Evolutionary conservation across 805 yeast species (phyloP), one percentile per base, ranked within the genome.

Genomic region (Cyberlindnera petersonii): DNA sequence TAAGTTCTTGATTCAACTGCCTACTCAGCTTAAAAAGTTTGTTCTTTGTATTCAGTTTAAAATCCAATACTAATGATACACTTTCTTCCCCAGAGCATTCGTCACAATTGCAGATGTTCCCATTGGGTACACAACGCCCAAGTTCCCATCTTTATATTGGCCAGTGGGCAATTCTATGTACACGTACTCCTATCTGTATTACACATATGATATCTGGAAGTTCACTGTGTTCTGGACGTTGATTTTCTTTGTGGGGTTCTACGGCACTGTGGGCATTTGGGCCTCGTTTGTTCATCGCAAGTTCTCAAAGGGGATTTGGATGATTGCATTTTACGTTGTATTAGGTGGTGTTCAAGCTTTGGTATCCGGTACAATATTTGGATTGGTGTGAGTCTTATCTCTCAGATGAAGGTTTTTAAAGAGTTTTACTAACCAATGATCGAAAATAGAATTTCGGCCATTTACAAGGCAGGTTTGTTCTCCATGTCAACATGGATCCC

Each of bases 401-500:
- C 18, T n/a, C 17, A 9, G 16, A 33, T 20, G 9, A n/a, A 16
- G 6, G 6, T 24, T 16, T 26, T 16, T 14, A 4, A 8, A 5
- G 7, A 6, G 6, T 15, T 3, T 5, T 26, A 36, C 44, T 39
- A 46, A 26, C 50, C 30, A 17, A 33, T 8, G 11, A 21, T 7
- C 14, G 3, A 4, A 21, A 17, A 16, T 31, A 47, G 48, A 4
- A 35, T 38, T n/a, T 35, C 81, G 24, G 84, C 87, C 2, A 73
- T 88, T 7, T 89, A 89, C 63, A 68, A 72, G 39, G 79, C 95
- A 0, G 95, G 95, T 0, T 70, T 82, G 18, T 77, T 91, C 52
- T 74, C 83, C 17, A 86, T 93, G 94, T 82, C 94, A 10, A 86
- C 97, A 0, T 91, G 98, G 98, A 77, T 91, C 7, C 98, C 98